These are phyloP conservation scores for Penicillium lagena DNA, from an alignment of 495 filamentous ascomycete genomes.

Conservation along the genomic window DNA sequence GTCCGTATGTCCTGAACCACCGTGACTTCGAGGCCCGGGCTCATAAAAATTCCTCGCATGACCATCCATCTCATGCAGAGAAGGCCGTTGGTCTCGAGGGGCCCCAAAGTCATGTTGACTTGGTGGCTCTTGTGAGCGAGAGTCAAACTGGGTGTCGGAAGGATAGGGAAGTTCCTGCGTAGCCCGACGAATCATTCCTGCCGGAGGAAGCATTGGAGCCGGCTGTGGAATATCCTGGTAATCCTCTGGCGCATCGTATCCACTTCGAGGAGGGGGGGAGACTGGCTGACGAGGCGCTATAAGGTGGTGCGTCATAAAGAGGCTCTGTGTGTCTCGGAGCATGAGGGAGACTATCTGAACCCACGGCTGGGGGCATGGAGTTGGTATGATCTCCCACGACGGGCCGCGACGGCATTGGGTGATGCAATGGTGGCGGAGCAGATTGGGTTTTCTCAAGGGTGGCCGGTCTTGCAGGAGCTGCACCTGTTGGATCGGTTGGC, in stretches of 20 bases:
- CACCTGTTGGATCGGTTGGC: constrained; percentile 61
- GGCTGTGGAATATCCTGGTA: constrained; percentile 16
- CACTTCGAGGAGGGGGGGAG: constrained; percentile 9
- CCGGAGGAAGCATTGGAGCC: constrained; percentile 11
- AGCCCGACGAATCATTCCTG: constrained; percentile 8
- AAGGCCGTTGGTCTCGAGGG: constrained; percentile 19
- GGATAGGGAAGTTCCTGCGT: constrained; percentile 18
- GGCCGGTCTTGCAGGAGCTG: constrained; percentile 15
- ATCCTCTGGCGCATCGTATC: constrained; percentile 24
- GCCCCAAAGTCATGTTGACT: constrained; percentile 25
- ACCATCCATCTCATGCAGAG: constrained; percentile 11
- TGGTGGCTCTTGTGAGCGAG: constrained; percentile 17
- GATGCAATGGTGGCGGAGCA: constrained; percentile 17
- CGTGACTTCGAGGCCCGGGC: constrained; percentile 2
- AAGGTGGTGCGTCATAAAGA: constrained; percentile 14
- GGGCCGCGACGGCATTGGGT: constrained; percentile 17
- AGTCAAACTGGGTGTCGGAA: constrained; percentile 12
- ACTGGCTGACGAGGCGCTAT: constrained; percentile 13
- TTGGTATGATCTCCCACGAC: constrained; percentile 16
- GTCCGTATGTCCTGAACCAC: constrained; percentile 8
- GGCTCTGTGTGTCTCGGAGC: constrained; percentile 18
- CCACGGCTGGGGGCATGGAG: constrained; percentile 11
- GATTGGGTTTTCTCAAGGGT: constrained; percentile 20
- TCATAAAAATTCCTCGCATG: constrained; percentile 9
- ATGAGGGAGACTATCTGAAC: constrained; percentile 13